Percentiles rank a stretch among this genome's conserved stretches.
These are phyloP conservation scores for Solanum pennellii DNA, from an alignment of 257 asterid species.

Conservation along the genomic window DNA sequence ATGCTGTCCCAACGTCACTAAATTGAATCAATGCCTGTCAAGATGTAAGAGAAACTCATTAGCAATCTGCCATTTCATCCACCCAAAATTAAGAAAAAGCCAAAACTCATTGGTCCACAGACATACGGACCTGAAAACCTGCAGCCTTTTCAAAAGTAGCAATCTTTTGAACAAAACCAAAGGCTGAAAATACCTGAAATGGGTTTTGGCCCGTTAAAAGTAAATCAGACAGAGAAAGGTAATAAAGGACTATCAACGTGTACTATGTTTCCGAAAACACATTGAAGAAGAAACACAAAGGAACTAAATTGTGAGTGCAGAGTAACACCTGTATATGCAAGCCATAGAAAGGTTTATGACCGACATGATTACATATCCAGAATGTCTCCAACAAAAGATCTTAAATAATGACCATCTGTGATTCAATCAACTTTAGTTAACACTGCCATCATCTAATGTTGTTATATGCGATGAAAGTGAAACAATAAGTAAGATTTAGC, in stretches of 20 bases:
- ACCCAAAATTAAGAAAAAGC: not conserved
- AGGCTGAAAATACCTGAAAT: slow-evolving; percentile 72
- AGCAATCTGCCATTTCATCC: not conserved
- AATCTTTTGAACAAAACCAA: slow-evolving; percentile 81
- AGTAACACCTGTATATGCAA: slow-evolving; percentile 43
- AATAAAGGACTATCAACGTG: not conserved
- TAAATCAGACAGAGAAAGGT: not conserved
- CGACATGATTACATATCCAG: slow-evolving; percentile 46
- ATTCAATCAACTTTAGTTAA: slow-evolving; percentile 43
- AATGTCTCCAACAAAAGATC: slow-evolving; percentile 55
- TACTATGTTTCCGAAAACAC: not conserved
- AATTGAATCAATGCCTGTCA: slow-evolving; percentile 70
- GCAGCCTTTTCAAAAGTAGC: slow-evolving; percentile 90
- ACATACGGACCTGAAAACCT: slow-evolving; percentile 58
- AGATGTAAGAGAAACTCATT: slow-evolving; percentile 5
- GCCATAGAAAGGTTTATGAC: slow-evolving; percentile 50
- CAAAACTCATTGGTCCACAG: not conserved
- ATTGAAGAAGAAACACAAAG: slow-evolving; percentile 1
- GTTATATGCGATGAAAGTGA: slow-evolving; percentile 7
- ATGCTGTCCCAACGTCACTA: slow-evolving; percentile 64
- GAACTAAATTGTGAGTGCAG: slow-evolving; percentile 31
- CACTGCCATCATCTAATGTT: slow-evolving; percentile 19
- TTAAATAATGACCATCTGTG: slow-evolving; percentile 51
- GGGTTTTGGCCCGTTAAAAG: not conserved
- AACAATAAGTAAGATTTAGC: not conserved